Base-by-base conservation (phyloP, 345 rosid genomes). In the Clausena lansium region DNA sequence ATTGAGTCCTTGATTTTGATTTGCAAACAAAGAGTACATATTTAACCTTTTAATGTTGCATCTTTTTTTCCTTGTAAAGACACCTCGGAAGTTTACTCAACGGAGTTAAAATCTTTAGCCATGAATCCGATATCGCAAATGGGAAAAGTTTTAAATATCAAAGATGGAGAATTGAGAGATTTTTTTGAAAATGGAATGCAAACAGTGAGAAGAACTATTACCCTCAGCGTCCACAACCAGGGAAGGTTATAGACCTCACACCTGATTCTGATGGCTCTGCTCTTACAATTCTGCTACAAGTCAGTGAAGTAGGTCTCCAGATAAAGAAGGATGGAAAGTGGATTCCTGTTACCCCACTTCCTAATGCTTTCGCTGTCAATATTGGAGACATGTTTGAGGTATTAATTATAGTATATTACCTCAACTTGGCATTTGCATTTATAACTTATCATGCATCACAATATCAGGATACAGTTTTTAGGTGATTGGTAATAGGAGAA, bases 341-440 rank as follows among this genome's bases (percentile, higher is more conserved):
- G 85, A 71, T 82, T 41, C 70, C 84, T 1, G 52, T 78, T 10
- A 86, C 30, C 66, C 82, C 81, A 4, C 76, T 82, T 41, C 85
- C 85, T 10, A 57, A 74, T 39, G 80, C 85, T 13, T 82, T 76
- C 10, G 55, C 82, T 47, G 71, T 86, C 84, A 86, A 86, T 61
- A 32, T 86, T 15, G 85, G 86, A 22, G 83, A 86, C 72, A 64
- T 72, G 8, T 36, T 83, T 7, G 82, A 86, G 84, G 86, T 81
- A 77, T 64, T 2, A 25, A 24, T 28, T 24, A 9, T 30, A 2
- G 1, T 27, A 27, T 6, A 22, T 32, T 65, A 19, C 61, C 14
- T 57, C 2, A 57, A 9, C 4, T 39, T 57, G 1, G 7, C 28
- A 63, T 9, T 64, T 64, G 13, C 50, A 45, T 45, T 41, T 45